Base-by-base conservation (phyloP, 2,329 filamentous ascomycete species). In the Fusarium anguioides region DNA sequence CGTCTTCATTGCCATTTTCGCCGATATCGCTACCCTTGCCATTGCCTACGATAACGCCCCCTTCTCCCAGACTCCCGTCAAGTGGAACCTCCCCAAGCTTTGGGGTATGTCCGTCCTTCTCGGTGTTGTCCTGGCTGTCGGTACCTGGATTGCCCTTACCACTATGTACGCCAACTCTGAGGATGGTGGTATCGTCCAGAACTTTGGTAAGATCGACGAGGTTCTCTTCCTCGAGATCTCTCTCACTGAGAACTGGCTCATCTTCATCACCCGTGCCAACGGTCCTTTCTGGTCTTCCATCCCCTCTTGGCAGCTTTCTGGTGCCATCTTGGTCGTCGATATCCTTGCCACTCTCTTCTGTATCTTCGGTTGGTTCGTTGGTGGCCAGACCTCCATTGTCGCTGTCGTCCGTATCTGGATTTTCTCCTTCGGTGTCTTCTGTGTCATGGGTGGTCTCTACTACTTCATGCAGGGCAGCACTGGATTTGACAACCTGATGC, bases 21-120 rank as follows among this genome's bases (percentile, higher is more conserved):
- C 93, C 60, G 93, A 97, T 81, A 92, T 97, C 72, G 94, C 93
- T 63, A 97, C 93, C 66, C 85, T 97, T 51, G 93, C 94, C 70
- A 96, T 97, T 76, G 93, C 93, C 69, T 97, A 97, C 81, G 94
- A 97, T 79, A 96, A 96, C 77, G 93, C 93, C 49, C 93, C 93
- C 17, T 96, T 89, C 85, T 94, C 91, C 66, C 91, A 89, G 82
- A 89, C 87, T 12, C 93, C 93, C 36, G 93, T 97, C 79, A 96
- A 97, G 84, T 97, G 94, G 94, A 97, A 97, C 82, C 84, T 96
- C 61, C 94, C 93, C 75, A 95, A 94, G 84, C 89, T 97, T 45
- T 97, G 93, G 93, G 94, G 93, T 74, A 95, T 96, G 89, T 94
- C 93, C 31, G 87, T 96, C 64, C 84, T 95, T 18, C 89, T 97